Base-by-base conservation (phyloP, 345 rosid genomes). In the Abelmoschus esculentus region DNA sequence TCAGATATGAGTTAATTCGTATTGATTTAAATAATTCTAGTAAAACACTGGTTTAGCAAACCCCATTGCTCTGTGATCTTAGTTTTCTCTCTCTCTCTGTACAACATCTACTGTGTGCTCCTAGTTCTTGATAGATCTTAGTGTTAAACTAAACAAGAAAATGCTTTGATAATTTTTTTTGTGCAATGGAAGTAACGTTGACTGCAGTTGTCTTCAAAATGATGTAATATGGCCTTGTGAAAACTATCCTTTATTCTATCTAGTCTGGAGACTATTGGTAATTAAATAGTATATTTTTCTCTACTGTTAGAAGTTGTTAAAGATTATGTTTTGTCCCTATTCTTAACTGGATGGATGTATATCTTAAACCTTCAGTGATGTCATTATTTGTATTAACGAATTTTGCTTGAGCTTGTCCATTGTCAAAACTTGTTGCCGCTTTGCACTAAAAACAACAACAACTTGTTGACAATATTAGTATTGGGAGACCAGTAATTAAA, bases 361-460 rank as follows among this genome's bases (percentile, higher is more conserved):
- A 62, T 11, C 52, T 18, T 40, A 62, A 19, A 40, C 31, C 29
- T 40, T 38, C 31, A 18, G 19, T 19, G 52, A 18, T 62, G 31
- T 40, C 67, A 18, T 62, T 40, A 38, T 62, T 53, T 32, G 26
- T 22, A 22, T 22, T 22, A 15, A 60, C 44, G 3, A 10, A n/a
- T 61, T 61, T 61, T 61, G 26, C 65, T 18, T 62, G 31, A 62
- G 49, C 31, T 63, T 63, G 52, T 19, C n/a, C n/a, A 18, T n/a
- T 18, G 14, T 22, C 46, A 40, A 63, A 18, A 40, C 13, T 11
- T 42, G 14, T 36, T 61, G 49, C 11, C 29, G 17, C 50, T 62
- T 38, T 38, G 42, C 36, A 32, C 5, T 0, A 5, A 32, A 32
- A 32, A 32, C 5, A 3, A 5, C 3, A 32, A 32, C 3, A 32